A percentile compares a stretch with the other conserved stretches of the same genome.
Evolutionary conservation across 306 rosid species (phyloP).

Genomic region (Rosa persica): DNA sequence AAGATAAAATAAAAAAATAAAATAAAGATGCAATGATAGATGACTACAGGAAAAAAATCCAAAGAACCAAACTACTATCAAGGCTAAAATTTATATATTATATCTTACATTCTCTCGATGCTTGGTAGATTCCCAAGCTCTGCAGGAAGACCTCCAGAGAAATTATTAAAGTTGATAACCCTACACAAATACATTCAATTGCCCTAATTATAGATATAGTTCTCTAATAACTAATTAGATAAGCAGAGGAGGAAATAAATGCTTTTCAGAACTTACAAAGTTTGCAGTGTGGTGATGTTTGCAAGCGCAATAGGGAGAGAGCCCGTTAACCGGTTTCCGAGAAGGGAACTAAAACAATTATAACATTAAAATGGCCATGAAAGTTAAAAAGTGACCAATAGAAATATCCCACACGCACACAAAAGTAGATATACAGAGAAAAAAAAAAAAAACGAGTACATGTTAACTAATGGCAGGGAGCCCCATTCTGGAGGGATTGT

Average conservation of each 20-base stretch:
- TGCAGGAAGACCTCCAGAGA: no score
- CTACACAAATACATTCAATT: no score
- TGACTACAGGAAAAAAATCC: not conserved
- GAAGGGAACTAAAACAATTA: constrained; percentile 43
- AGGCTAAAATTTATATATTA: not conserved
- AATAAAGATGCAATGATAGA: not conserved
- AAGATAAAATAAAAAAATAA: no score
- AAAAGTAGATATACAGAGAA: not conserved
- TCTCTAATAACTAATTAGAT: no score
- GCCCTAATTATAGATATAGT: no score
- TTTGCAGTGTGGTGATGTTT: constrained; percentile 53
- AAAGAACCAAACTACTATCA: not conserved
- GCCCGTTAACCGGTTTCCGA: constrained; percentile 60
- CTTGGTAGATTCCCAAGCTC: not conserved
- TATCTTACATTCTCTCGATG: constrained; percentile 58
- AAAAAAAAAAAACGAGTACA: constrained; percentile 31
- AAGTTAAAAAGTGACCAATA: not conserved
- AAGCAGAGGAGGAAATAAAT: no score
- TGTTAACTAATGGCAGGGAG: constrained; percentile 40
- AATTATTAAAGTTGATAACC: no score
- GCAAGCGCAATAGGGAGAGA: constrained; percentile 51
- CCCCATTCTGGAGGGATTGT: constrained; percentile 63
- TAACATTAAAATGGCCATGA: not conserved
- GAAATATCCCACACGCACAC: not conserved
- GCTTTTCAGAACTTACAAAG: constrained; percentile 50